A percentile compares a stretch with the other conserved stretches of the same genome.
Evolutionary conservation across 1,284 basidiomycete species (phyloP).

Genomic region (Apiotrichum porosum): DNA sequence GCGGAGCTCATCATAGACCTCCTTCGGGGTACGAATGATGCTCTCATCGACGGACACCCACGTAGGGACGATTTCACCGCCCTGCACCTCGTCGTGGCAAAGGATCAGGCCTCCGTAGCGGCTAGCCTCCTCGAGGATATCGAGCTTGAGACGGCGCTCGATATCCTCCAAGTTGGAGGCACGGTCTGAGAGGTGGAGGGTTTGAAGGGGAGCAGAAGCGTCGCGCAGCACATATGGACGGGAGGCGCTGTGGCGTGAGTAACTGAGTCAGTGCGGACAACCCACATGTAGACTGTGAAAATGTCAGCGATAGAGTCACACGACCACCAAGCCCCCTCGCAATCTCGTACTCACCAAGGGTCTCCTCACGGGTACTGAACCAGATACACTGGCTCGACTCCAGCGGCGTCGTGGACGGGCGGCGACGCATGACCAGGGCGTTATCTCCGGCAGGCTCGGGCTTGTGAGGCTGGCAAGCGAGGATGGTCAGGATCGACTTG

Average conservation of each 20-base stretch:
- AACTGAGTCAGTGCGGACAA: neutral
- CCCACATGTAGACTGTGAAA: conserved; percentile 35
- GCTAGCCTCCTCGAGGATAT: conserved; percentile 84
- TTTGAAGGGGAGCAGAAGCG: conserved; percentile 73
- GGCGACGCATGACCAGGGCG: conserved; percentile 12
- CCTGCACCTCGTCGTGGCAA: conserved; percentile 73
- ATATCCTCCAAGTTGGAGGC: conserved; percentile 95
- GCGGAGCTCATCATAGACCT: conserved; percentile 78
- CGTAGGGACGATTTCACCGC: conserved; percentile 80
- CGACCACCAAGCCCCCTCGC: conserved; percentile 45
- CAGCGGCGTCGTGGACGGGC: conserved; percentile 2
- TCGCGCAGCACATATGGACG: conserved; percentile 95
- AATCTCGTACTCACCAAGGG: conserved; percentile 34
- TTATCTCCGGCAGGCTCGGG: neutral
- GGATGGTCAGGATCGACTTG: conserved; percentile 80
- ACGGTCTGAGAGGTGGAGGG: conserved; percentile 79
- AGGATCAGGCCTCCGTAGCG: conserved; percentile 85
- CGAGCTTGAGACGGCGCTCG: conserved; percentile 81
- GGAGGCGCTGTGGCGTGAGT: conserved; percentile 61
- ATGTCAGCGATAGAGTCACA: conserved; percentile 44
- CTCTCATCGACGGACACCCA: conserved; percentile 87
- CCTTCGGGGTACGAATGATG: conserved; percentile 81
- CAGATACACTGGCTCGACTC: conserved; percentile 47
- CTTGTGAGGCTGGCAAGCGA: conserved; percentile 64
- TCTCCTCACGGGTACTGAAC: conserved; percentile 55